Base-by-base conservation (phyloP, 78 protist species). In the Abeoforma whisleri region DNA sequence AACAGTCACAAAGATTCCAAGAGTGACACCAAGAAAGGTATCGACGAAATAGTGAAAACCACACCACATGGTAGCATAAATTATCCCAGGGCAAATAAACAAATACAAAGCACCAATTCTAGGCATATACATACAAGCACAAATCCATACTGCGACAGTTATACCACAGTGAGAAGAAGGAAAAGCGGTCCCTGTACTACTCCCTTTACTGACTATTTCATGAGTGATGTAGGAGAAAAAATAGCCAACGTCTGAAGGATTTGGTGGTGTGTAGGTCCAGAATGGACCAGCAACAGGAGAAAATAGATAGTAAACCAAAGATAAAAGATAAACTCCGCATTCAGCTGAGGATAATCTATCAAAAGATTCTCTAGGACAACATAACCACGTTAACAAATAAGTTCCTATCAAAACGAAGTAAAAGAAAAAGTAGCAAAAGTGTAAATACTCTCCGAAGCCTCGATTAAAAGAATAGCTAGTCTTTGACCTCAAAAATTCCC, bases 51-150 rank as follows among this genome's bases (percentile, higher is more conserved):
- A 84, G 28, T 84, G 87, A 76, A 84, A 84, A 25, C 87, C 87
- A 57, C 87, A 28, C 87, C 87, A 84, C 75, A 84, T 40, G 2
- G 87, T 84, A 62, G 87, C 87, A 69, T 68, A 84, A 37, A 72
- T 2, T 5, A 84, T 38, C 5, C 40, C 75, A 22, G 87, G 87
- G 25, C 22, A 34, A 22, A 69, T 69, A 76, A 84, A 84, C 5
- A 84, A 16, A n/a, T 84, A 84, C 1, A 69, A 34, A 12, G 68
- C 1, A 5, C 48, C 87, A 28, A 84, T 28, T n/a, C 68, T 75
- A 12, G 31, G 75, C 25, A 69, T 25, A 69, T 84, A 84, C 34
- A 84, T 12, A 19, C 12, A 22, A 2, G 87, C 35, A 19, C 70
- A 23, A n/a, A 84, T 35, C 74, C 70, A 57, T 28, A 40, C 77